Conservation (phyloP, 2,329 filamentous ascomycete genomes). For the Massarina eburnea region DNA sequence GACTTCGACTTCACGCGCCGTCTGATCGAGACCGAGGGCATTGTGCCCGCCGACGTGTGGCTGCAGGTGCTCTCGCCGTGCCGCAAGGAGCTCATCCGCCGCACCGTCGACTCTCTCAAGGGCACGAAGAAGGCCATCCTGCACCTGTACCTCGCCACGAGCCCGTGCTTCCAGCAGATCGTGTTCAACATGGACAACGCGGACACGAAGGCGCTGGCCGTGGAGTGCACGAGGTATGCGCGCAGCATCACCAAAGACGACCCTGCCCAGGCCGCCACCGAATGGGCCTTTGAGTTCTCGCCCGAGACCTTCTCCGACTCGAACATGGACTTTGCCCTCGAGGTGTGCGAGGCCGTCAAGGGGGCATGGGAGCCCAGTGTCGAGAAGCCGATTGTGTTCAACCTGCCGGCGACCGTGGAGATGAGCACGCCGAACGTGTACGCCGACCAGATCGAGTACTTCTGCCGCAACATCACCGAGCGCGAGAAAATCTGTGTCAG, state of each 20-base stretch:
- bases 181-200: slow-evolving; percentile 87
- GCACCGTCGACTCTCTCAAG: slow-evolving; percentile 84
- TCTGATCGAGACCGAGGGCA: slow-evolving; percentile 80
- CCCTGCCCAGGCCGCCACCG: slow-evolving; percentile 56
- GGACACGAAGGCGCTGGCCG: slow-evolving; percentile 77
- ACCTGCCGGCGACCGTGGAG: slow-evolving; percentile 94
- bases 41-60: slow-evolving; percentile 84
- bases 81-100: slow-evolving; percentile 83
- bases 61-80: slow-evolving; percentile 92
- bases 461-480: slow-evolving; percentile 81
- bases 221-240: slow-evolving; percentile 82
- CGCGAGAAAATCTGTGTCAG: slow-evolving; percentile 86
- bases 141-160: slow-evolving; percentile 95
- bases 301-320: slow-evolving; percentile 92
- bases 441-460: slow-evolving; percentile 95
- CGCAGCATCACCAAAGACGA: slow-evolving; percentile 86
- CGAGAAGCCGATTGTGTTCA: slow-evolving; percentile 89
- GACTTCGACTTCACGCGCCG: slow-evolving; percentile 94
- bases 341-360: slow-evolving; percentile 91
- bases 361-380: slow-evolving; percentile 82
- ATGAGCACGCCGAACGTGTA: slow-evolving; percentile 94
- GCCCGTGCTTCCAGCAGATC: slow-evolving; percentile 89
- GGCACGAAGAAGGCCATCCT: slow-evolving; percentile 92
- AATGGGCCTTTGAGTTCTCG: slow-evolving; percentile 81
- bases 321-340: slow-evolving; percentile 76